phyloP scores from a whole-genome alignment of 2,329 filamentous ascomycete species.

The Alternaria atra region DNA sequence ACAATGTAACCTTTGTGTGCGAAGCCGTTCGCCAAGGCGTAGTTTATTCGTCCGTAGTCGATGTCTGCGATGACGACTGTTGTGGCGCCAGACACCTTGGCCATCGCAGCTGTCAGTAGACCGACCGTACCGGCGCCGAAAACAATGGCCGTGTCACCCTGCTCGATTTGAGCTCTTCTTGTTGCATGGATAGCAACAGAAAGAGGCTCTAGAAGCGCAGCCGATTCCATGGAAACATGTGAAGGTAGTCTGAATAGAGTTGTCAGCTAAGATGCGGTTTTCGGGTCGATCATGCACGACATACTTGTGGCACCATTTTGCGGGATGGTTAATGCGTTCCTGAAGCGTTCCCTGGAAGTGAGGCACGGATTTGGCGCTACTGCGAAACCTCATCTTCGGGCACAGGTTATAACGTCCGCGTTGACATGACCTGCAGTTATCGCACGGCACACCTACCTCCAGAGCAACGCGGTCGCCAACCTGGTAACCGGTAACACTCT shows the following conservation, averaged over 20 bases:
- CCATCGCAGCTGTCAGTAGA: constrained; percentile 52
- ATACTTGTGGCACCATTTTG: constrained; percentile 57
- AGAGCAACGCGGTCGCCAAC: constrained; percentile 54
- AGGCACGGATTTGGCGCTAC: constrained; percentile 55
- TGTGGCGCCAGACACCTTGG: constrained; percentile 52
- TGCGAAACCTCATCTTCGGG: constrained; percentile 54
- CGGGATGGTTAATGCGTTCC: constrained; percentile 55
- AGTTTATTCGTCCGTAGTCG: constrained; percentile 52
- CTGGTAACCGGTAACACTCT: constrained; percentile 49
- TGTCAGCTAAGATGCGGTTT: constrained; percentile 39
- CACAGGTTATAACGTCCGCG: constrained; percentile 55
- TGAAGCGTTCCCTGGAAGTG: constrained; percentile 56
- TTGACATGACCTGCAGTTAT: constrained; percentile 54
- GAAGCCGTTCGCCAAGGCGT: constrained; percentile 51
- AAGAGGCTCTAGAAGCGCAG: constrained; percentile 65
- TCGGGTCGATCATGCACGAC: constrained; percentile 44
- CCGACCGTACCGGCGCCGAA: constrained; percentile 80
- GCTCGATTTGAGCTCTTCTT: constrained; percentile 74
- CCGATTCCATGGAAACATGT: constrained; percentile 52
- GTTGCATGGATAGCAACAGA: constrained; percentile 87
- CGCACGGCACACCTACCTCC: constrained; percentile 54
- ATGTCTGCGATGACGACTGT: constrained; percentile 54
- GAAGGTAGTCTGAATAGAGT: constrained; percentile 49
- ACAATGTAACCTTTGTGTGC: constrained; percentile 52
- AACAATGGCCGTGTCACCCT: constrained; percentile 80